Conservation (phyloP, 2,329 filamentous ascomycete genomes). For the Chaetomiaceae sp. region DNA sequence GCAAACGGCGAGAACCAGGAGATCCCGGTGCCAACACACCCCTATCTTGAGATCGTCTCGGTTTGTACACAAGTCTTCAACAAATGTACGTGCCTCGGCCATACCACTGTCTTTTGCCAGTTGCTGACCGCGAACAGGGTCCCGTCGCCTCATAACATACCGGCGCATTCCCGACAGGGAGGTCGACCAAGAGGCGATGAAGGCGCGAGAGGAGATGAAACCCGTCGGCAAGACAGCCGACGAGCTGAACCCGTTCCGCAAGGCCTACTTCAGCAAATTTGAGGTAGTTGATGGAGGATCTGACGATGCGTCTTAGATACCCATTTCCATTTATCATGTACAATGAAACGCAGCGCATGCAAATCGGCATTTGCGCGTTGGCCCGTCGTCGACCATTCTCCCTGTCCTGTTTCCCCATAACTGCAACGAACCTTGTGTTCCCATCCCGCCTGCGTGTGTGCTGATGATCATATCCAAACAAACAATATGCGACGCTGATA, state of each 20-base stretch:
- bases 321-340: conserved; percentile 11
- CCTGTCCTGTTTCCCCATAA: background rate
- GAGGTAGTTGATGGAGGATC: conserved; percentile 28
- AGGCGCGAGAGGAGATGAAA: conserved; percentile 29
- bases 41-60: conserved; percentile 65
- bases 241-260: conserved; percentile 57
- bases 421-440: background rate
- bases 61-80: conserved; percentile 85
- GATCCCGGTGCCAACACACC: conserved; percentile 71
- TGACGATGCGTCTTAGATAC: conserved; percentile 19
- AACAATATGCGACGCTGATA: conserved; percentile 10
- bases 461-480: conserved; percentile 2
- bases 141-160: conserved; percentile 83
- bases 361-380: background rate
- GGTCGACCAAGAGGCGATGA: conserved; percentile 44
- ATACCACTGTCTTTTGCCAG: conserved; percentile 1
- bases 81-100: conserved; percentile 56
- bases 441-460: background rate
- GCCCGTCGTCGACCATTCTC: background rate
- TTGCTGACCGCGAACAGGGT: conserved; percentile 54
- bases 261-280: conserved; percentile 56
- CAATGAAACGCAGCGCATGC: conserved; percentile 5
- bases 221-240: conserved; percentile 48
- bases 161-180: conserved; percentile 59
- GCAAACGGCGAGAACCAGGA: conserved; percentile 74